Evolutionary conservation across 257 asterid species (phyloP).

Genomic region (Striga asiatica): DNA sequence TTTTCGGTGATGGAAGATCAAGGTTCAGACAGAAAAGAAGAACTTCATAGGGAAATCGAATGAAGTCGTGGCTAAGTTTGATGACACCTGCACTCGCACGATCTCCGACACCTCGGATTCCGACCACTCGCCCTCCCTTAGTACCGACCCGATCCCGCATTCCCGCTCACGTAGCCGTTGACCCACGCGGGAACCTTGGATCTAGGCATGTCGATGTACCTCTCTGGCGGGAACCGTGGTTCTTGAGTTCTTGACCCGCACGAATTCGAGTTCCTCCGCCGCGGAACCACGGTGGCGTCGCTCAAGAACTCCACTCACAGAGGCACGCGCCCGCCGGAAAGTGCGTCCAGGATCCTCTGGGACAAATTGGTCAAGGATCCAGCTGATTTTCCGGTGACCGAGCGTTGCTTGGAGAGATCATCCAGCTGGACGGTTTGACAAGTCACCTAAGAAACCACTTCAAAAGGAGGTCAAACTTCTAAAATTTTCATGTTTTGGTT

Average conservation of each 20-base stretch:
- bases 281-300: conserved; percentile 80
- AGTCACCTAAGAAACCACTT: no score
- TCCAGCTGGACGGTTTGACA: conserved; percentile 19
- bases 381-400: conserved; percentile 34
- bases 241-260: no score
- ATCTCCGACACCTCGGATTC: conserved; percentile 88
- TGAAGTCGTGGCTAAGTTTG: no score
- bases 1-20: no score
- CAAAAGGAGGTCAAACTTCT: no score
- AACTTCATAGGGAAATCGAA: no score
- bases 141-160: conserved; percentile 79
- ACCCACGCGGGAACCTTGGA: conserved; percentile 78
- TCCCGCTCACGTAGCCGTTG: conserved; percentile 52
- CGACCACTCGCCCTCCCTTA: conserved; percentile 79
- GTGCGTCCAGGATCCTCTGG: conserved; percentile 45
- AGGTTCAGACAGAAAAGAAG: no score
- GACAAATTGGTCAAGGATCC: conserved; percentile 35
- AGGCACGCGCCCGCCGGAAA: conserved; percentile 42
- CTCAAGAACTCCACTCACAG: conserved; percentile 99
- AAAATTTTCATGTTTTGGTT: no score
- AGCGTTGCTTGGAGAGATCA: conserved; percentile 30
- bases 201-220: conserved; percentile 55
- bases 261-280: conserved; percentile 61
- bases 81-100: conserved; percentile 63
- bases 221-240: conserved; percentile 63